Evolutionary conservation across 1,284 basidiomycete species (phyloP).

Genomic region (Tilletia indica): DNA sequence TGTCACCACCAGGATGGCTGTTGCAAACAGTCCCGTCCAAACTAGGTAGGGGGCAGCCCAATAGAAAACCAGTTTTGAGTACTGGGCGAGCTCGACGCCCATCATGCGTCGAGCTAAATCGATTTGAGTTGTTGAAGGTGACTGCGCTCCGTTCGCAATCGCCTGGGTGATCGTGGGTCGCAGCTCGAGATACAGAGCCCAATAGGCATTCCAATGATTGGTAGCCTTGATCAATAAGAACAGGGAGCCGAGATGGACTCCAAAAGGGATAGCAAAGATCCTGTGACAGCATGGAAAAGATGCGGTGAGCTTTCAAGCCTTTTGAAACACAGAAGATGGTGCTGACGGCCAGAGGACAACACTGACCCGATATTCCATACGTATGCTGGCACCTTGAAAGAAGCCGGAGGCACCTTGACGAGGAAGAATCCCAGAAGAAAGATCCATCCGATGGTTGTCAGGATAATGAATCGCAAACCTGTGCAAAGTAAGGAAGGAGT

Average conservation of each 20-base stretch:
- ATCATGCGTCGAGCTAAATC: not conserved
- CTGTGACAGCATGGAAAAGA: not conserved
- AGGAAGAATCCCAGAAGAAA: constrained; percentile 5
- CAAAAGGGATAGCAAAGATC: not conserved
- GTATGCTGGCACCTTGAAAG: not conserved
- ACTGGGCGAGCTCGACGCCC: not conserved
- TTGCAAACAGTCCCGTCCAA: constrained; percentile 1
- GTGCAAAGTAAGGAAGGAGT: not conserved
- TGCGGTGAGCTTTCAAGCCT: not conserved
- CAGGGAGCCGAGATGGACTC: not conserved
- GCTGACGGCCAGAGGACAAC: not conserved
- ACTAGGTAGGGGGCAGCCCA: not conserved
- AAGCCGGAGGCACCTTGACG: not conserved
- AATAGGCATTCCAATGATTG: constrained; percentile 8
- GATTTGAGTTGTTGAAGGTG: not conserved
- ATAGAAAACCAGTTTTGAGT: not conserved
- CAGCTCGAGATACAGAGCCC: not conserved
- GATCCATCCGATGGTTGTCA: constrained; percentile 10
- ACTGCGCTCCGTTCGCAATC: not conserved
- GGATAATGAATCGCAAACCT: constrained; percentile 5
- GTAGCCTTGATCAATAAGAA: not conserved
- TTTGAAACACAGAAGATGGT: not conserved
- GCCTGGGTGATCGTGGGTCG: not conserved
- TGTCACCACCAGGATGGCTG: constrained; percentile 6
- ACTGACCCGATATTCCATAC: constrained; percentile 1